Base-by-base conservation (phyloP, 2,329 filamentous ascomycete genomes). In the Thielaviopsis musarum region DNA sequence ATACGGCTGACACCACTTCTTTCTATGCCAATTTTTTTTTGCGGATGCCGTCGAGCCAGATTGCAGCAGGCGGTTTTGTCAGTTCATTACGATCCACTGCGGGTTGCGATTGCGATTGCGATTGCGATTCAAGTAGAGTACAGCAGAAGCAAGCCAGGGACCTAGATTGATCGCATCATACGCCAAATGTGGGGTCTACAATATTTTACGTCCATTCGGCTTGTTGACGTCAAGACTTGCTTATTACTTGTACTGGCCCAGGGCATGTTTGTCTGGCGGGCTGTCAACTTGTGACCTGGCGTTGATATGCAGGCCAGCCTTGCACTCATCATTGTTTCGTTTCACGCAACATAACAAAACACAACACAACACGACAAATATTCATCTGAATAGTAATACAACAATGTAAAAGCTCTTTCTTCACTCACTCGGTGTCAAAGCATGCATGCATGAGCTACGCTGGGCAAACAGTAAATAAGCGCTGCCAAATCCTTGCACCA, bases 1-100 rank as follows among this genome's bases (percentile, higher is more conserved):
- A 62, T 62, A 62, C 57, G 57, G 60, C 57, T 62, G 57, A 62
- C 60, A 62, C 26, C 48, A 57, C 49, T 57, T 57, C 30, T 28
- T 51, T 49, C 19, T 28, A 28, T 28, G 3, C 7, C 7, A 4
- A 28, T 34, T 34, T 34, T 12, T 34, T 34, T 49, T 49, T 45
- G 38, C 38, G 45, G 17, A 6, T n/a, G 45, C n/a, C 19, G n/a
- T 49, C 45, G 45, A 49, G 45, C 45, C 45, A 49, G n/a, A 49
- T 49, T 49, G 45, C 45, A 49, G n/a, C 5, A 49, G n/a, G n/a
- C 7, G 10, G 17, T 6, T 49, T 19, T n/a, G n/a, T 49, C 45
- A 49, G 45, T 49, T n/a, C 45, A 21, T 49, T 5, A 6, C 38
- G 17, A 49, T 49, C 45, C 45, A 49, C 45, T 49, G 3, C 24